Percentiles rank a stretch among this genome's conserved stretches.
phyloP scores from a whole-genome alignment of 2,329 filamentous ascomycete genomes.

The Chaetomiaceae sp. region DNA sequence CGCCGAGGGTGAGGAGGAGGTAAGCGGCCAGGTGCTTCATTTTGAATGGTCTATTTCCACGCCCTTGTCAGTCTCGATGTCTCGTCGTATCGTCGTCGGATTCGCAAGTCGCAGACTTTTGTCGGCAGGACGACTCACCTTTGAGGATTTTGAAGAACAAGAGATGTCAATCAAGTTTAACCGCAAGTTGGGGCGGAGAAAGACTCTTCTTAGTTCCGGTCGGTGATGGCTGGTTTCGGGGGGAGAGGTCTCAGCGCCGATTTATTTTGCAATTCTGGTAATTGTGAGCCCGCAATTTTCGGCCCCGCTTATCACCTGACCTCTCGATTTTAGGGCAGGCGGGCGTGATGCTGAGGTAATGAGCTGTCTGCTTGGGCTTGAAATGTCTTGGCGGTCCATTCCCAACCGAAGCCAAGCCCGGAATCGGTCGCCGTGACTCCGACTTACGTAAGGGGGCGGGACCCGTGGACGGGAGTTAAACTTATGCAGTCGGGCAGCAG shows the following conservation, averaged over 20 bases:
- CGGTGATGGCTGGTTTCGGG: conserved; percentile 27
- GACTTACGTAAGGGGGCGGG: neutral
- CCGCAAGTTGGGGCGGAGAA: conserved; percentile 94
- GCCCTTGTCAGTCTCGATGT: neutral
- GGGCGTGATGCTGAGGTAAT: neutral
- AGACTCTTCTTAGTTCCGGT: conserved; percentile 90
- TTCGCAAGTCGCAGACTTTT: neutral
- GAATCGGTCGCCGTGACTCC: conserved; percentile 14
- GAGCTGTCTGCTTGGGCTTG: neutral
- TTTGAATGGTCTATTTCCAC: conserved; percentile 47
- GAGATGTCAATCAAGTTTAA: conserved; percentile 99
- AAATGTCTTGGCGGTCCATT: neutral
- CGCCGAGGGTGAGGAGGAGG: conserved; percentile 91
- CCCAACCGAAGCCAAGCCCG: neutral
- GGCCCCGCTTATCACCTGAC: conserved; percentile 25
- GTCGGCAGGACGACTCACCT: conserved; percentile 17
- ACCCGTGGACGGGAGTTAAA: too few relatives aligned
- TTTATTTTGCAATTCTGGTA: conserved; percentile 27
- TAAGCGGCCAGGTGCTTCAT: conserved; percentile 99
- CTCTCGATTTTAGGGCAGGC: conserved; percentile 22
- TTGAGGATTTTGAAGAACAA: conserved; percentile 54
- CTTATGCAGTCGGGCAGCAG: too few relatives aligned
- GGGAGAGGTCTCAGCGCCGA: conserved; percentile 28
- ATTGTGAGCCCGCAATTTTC: conserved; percentile 24
- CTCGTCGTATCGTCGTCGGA: neutral